These are phyloP conservation scores for Ogataea ramenticola DNA, from an alignment of 805 yeast genomes.

Conservation along the genomic window DNA sequence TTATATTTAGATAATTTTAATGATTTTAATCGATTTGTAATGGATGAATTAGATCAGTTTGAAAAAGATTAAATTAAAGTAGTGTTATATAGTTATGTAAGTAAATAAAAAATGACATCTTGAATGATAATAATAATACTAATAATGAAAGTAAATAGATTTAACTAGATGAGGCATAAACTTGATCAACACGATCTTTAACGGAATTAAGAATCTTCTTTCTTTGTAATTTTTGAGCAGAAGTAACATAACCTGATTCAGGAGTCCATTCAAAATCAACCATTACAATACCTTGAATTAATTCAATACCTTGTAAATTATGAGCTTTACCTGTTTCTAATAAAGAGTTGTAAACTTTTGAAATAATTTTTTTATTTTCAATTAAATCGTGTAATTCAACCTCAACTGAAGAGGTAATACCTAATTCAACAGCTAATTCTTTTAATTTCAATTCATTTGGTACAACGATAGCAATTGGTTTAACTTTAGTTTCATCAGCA, in stretches of 20 bases:
- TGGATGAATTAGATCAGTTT: conserved; percentile 41
- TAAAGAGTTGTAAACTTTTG: conserved; percentile 50
- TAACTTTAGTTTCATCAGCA: conserved; percentile 81
- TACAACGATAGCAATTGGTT: conserved; percentile 86
- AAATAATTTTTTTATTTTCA: conserved; percentile 47
- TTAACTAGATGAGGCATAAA: conserved; percentile 32
- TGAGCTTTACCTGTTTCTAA: conserved; percentile 70
- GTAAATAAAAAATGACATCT: no score
- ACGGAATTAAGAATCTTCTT: conserved; percentile 73
- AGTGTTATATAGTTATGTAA: no score
- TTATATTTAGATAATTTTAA: conserved; percentile 61
- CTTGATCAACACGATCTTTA: conserved; percentile 56
- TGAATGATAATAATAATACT: no score
- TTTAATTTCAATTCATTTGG: conserved; percentile 68
- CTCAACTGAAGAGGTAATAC: conserved; percentile 40
- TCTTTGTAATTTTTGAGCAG: conserved; percentile 95
- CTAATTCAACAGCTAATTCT: conserved; percentile 50
- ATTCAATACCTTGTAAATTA: conserved; percentile 81
- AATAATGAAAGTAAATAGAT: no score
- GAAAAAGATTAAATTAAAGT: conserved; percentile 3
- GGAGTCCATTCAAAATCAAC: conserved; percentile 97
- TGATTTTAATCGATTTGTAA: conserved; percentile 44
- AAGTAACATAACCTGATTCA: conserved; percentile 85
- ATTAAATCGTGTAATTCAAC: conserved; percentile 37
- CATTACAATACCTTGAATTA: conserved; percentile 69